phyloP scores from a whole-genome alignment of 306 rosid genomes.

The Quercus wislizeni region DNA sequence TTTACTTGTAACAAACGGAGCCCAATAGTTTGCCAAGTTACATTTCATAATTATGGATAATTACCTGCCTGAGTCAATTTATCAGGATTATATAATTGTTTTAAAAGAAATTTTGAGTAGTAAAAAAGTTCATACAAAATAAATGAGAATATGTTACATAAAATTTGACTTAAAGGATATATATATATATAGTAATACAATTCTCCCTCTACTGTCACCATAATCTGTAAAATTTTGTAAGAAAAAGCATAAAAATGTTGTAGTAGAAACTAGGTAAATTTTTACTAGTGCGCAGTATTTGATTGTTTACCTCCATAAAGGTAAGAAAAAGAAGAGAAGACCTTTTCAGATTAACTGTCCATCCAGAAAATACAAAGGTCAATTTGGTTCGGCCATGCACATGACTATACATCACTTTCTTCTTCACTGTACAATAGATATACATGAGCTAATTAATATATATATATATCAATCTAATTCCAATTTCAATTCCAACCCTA shows the following conservation, averaged over 20 bases:
- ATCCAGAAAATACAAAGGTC: slow-evolving; percentile 19
- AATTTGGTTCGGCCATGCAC: slow-evolving; percentile 14
- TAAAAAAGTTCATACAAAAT: no score
- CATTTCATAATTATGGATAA: background rate
- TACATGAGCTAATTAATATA: background rate
- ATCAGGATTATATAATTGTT: background rate
- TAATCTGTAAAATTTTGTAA: no score
- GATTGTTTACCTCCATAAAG: background rate
- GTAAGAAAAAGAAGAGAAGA: background rate
- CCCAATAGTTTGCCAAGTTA: background rate
- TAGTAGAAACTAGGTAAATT: background rate
- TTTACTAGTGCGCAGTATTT: background rate
- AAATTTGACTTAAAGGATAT: no score
- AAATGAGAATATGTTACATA: no score
- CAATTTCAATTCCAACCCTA: slow-evolving; percentile 27
- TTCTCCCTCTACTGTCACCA: background rate
- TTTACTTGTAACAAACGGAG: no score
- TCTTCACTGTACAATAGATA: slow-evolving; percentile 34
- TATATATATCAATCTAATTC: background rate
- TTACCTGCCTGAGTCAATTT: background rate
- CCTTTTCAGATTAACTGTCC: background rate
- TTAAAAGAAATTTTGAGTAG: background rate
- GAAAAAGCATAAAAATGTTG: background rate
- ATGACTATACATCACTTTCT: slow-evolving; percentile 26
- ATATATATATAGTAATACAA: background rate